Conservation (phyloP, 768 basidiomycete genomes). For the Auricularia auricula-judae region DNA sequence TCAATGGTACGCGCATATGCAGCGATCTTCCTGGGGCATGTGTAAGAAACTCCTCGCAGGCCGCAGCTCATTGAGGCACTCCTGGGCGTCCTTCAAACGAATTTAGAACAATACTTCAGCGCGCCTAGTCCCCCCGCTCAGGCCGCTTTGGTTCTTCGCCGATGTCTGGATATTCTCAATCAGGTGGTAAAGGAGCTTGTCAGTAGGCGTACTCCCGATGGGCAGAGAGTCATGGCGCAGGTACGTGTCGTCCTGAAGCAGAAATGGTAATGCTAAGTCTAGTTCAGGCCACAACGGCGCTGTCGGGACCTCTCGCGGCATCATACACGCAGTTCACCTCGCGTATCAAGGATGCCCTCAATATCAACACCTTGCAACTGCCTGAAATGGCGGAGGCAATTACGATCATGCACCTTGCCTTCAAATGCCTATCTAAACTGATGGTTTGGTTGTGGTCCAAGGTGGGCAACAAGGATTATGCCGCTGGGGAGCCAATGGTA, state of each 20-base stretch:
- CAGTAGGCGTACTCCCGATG: slow-evolving; percentile 56
- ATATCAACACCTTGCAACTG: slow-evolving; percentile 23
- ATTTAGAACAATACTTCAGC: slow-evolving; percentile 39
- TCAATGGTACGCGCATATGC: slow-evolving; percentile 42
- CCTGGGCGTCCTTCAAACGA: slow-evolving; percentile 41
- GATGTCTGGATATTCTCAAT: slow-evolving; percentile 55
- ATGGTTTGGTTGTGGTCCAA: slow-evolving; percentile 61
- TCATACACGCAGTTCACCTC: not conserved
- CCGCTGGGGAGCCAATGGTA: slow-evolving; percentile 45
- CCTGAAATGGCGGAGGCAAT: slow-evolving; percentile 35
- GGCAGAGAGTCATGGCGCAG: slow-evolving; percentile 53
- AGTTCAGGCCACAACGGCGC: slow-evolving; percentile 1
- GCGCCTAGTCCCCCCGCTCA: slow-evolving; percentile 29
- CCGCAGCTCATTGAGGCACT: slow-evolving; percentile 45
- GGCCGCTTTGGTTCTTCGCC: slow-evolving; percentile 40
- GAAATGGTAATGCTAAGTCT: not conserved
- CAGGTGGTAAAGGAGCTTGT: slow-evolving; percentile 60
- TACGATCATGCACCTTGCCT: slow-evolving; percentile 52
- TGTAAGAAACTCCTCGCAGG: slow-evolving; percentile 29
- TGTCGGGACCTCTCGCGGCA: not conserved
- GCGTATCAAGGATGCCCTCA: slow-evolving; percentile 20
- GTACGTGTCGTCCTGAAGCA: slow-evolving; percentile 25
- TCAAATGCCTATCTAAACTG: slow-evolving; percentile 66
- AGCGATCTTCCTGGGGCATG: not conserved
- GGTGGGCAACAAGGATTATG: slow-evolving; percentile 29